Percentiles rank a stretch among this genome's conserved stretches.
These are phyloP conservation scores for Fusarium lyarnte DNA, from an alignment of 2,329 filamentous ascomycete genomes.

Conservation along the genomic window DNA sequence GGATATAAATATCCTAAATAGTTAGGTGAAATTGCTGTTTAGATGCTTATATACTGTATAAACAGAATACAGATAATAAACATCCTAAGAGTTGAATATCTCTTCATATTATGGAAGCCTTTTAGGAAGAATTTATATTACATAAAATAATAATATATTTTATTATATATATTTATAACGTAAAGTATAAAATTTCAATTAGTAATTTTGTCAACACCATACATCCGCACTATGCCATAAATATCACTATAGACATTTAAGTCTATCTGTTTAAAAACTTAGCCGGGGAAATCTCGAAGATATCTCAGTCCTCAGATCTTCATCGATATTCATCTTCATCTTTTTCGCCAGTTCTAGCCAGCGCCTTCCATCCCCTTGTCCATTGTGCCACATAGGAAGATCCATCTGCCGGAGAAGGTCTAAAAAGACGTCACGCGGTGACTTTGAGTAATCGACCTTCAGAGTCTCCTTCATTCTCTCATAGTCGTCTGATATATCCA, in stretches of 20 bases:
- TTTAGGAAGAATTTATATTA: too few relatives aligned
- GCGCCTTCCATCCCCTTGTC: accelerated
- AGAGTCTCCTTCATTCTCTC: accelerated
- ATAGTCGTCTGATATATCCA: neutral
- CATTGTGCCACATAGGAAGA: neutral
- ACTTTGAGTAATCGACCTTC: neutral
- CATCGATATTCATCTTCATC: neutral
- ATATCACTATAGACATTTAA: too few relatives aligned
- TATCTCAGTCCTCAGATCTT: neutral
- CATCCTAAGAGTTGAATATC: too few relatives aligned
- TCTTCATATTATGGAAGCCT: too few relatives aligned
- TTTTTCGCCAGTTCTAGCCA: neutral
- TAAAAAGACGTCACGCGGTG: neutral
- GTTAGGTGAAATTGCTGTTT: neutral
- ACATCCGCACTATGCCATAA: too few relatives aligned
- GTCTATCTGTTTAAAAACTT: too few relatives aligned
- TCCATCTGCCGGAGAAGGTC: neutral
- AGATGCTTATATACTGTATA: neutral
- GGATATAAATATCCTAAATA: too few relatives aligned
- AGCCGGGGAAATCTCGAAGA: neutral
- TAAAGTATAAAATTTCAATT: too few relatives aligned
- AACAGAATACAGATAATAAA: too few relatives aligned
- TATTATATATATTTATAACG: too few relatives aligned
- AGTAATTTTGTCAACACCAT: too few relatives aligned
- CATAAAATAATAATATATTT: too few relatives aligned